Base-by-base conservation (phyloP, 2,329 filamentous ascomycete species). In the Trichoderma semiorbis region DNA sequence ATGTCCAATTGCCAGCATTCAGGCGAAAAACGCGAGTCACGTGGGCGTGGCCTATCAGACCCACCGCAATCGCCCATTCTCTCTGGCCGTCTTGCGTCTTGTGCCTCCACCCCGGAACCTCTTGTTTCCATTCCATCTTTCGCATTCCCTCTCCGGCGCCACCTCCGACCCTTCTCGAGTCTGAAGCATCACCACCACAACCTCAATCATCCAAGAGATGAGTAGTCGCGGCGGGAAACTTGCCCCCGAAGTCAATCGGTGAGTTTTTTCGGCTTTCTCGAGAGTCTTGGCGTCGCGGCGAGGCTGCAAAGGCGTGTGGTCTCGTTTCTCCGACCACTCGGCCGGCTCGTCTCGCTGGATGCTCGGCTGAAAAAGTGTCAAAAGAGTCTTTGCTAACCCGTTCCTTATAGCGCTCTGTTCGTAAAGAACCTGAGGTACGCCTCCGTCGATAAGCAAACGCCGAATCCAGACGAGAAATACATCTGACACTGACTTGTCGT, bases 221-320 rank as follows among this genome's bases (percentile, higher is more conserved):
- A 97, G 92, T 94, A 97, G 91, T 94, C 92, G 93, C 87, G 91
- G 90, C 87, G 92, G 91, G 86, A 98, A 98, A 90, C 92, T 98
- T 89, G 95, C 95, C 87, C 95, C 96, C 85, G 96, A 99, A 93
- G 95, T 98, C 87, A 98, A 98, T 89, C 92, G 94, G 94, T 97
- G 74, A 79, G 78, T 78, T 66, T 71, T 57, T 16, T 18, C 28
- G 34, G 68, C 66, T 72, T 66, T 68, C 36, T n/a, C 16, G 61
- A 58, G 43, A 28, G 26, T 26, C 61, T 43, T 73, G 67, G 72
- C 72, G 70, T 36, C 50, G 50, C 71, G 73, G 71, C 75, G 74
- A 76, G 74, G 74, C 73, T 60, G 57, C 28, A 26, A 34, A 5
- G 57, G 14, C 30, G 28, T 60, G 28, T 30, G 10, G 14, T 58